Base-by-base conservation (phyloP, 352 stramenopile genomes). In the Pythium dissimile region DNA sequence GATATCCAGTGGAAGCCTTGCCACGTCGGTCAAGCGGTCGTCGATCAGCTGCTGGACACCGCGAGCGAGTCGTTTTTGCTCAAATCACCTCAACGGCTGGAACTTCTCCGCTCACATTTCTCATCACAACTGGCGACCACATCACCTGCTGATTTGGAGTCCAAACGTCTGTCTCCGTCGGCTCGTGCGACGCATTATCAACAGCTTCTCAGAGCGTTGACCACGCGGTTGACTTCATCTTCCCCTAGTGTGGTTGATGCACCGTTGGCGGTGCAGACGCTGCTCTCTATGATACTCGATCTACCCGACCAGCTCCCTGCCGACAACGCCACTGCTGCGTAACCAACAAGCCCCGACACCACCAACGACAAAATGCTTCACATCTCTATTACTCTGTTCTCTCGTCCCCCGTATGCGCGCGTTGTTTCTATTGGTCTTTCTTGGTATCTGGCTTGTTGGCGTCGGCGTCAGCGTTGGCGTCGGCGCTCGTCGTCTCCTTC, bases 1-100 rank as follows among this genome's bases (percentile, higher is more conserved):
- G 57, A 41, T 8, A 56, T 77, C 0, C 74, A 81, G 37, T 87
- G 77, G 77, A 72, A 66, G 9, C 42, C 32, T 4, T 13, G 55
- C 3, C 54, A 64, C 27, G n/a, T 49, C 1, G 50, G 67, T 9
- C 77, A 82, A 27, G 46, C 76, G 26, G 44, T 61, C 10, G 34
- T 77, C 13, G 65, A 77, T 41, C 62, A 75, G 20, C 20, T 73
- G 39, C 56, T 81, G 39, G 34, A 34, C 6, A 52, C 52, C 16
- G 50, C 64, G 26, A 55, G 59, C 5, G 8, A 64, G 35, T 11
- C 32, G 23, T 43, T 32, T 16, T 24, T 60, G 9, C 15, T 39
- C 21, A 1, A 31, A 12, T 24, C 47, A 3, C 34, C 45, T 0
- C 4, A 48, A 2, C 54, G 54, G 9, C 24, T 35, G 1, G 35